phyloP scores from a whole-genome alignment of 2,329 filamentous ascomycete species.

The Colletotrichum sp. region DNA sequence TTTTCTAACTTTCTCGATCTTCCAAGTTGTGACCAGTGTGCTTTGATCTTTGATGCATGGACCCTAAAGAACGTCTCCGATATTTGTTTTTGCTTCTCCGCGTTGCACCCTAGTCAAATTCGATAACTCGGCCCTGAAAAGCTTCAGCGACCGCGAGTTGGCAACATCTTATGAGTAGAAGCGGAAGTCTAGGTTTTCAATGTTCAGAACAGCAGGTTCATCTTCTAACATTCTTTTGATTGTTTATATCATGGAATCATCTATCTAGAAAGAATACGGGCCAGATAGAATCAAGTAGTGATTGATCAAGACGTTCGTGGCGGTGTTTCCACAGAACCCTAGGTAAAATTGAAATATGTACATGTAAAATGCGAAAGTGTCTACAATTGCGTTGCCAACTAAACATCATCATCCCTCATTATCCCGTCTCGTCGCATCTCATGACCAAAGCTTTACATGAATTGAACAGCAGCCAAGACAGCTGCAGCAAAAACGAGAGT shows the following conservation, averaged over 20 bases:
- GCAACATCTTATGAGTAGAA: not conserved
- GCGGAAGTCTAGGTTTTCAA: not conserved
- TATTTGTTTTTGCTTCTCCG: too few relatives aligned
- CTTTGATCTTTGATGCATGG: not conserved
- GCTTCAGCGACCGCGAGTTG: not conserved
- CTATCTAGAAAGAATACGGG: rapidly evolving
- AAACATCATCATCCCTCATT: not conserved
- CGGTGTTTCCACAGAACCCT: not conserved
- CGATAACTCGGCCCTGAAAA: not conserved
- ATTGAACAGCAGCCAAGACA: not conserved
- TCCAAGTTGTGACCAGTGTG: not conserved
- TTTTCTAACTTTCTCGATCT: not conserved
- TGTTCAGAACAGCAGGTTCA: not conserved
- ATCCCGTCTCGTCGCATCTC: not conserved
- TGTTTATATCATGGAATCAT: not conserved
- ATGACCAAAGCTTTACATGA: not conserved
- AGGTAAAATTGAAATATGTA: not conserved
- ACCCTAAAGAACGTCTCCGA: not conserved
- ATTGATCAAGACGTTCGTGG: not conserved
- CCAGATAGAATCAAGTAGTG: not conserved
- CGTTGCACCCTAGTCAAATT: not conserved
- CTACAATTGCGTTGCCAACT: not conserved
- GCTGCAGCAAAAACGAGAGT: not conserved
- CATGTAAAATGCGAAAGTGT: not conserved
- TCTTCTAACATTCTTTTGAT: not conserved